A percentile compares a stretch with the other conserved stretches of the same genome.
These are phyloP conservation scores for Penicillium sp. DNA, from an alignment of 2,329 filamentous ascomycete genomes.

Conservation along the genomic window DNA sequence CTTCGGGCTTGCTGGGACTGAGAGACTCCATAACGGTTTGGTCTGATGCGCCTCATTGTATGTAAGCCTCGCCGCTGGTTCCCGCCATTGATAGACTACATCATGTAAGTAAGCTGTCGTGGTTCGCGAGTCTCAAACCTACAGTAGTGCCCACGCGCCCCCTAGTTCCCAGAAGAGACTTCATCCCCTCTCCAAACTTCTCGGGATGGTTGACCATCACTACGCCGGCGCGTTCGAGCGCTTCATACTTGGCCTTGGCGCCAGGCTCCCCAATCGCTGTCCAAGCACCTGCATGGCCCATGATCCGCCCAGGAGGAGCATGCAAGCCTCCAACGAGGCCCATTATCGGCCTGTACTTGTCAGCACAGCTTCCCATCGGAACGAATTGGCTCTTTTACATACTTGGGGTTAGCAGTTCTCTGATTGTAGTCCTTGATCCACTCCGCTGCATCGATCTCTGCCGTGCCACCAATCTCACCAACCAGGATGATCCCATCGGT, in stretches of 20 bases:
- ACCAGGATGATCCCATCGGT: slow-evolving; percentile 64
- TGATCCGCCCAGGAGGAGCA: slow-evolving; percentile 55
- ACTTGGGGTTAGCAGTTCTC: slow-evolving; percentile 55
- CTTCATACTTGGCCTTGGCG: slow-evolving; percentile 55
- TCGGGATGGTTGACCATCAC: slow-evolving; percentile 67
- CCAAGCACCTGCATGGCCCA: slow-evolving; percentile 75
- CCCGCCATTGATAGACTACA: no score
- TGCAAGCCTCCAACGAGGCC: slow-evolving; percentile 60
- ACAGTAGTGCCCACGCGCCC: no score
- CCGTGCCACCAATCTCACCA: slow-evolving; percentile 62
- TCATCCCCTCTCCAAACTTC: slow-evolving; percentile 62
- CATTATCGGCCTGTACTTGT: slow-evolving; percentile 58
- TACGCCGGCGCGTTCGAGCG: slow-evolving; percentile 58
- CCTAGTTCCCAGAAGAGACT: no score
- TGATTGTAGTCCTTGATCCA: slow-evolving; percentile 61
- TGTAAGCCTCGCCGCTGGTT: no score
- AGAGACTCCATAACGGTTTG: no score
- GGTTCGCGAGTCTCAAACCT: no score
- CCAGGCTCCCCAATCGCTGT: slow-evolving; percentile 56
- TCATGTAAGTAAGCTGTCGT: no score
- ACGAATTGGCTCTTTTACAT: no score
- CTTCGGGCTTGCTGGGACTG: slow-evolving; percentile 26
- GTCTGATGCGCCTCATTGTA: slow-evolving; percentile 34
- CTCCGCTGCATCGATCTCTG: slow-evolving; percentile 62
- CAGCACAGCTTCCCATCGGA: no score